Base-by-base conservation (phyloP, 352 stramenopile genomes). In the Phytophthora palmivora region DNA sequence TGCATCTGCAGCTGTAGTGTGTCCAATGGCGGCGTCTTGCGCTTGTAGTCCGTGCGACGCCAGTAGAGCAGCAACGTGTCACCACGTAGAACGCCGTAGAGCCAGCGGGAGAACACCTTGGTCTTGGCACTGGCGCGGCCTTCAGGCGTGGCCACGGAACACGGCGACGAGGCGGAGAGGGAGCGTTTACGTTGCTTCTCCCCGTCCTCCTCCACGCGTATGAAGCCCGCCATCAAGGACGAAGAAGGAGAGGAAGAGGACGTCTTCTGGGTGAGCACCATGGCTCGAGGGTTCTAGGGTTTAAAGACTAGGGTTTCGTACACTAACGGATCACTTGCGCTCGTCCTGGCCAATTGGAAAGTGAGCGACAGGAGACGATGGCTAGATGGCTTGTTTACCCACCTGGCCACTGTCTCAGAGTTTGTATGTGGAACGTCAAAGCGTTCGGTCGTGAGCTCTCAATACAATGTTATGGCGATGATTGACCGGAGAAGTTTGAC, bases 21-120 rank as follows among this genome's bases (percentile, higher is more conserved):
- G 28, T 83, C 70, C 54, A 82, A 67, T 14, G 78, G 78, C 37
- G 75, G 54, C 22, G 64, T 72, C 48, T 76, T 72, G 47, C 75
- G 78, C 67, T 84, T 87, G 70, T 87, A 87, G 60, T 87, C 78
- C 7, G 62, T 70, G 57, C 78, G 75, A 8, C 75, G 75, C 67
- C 70, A 82, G 62, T 87, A 87, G 9, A 87, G 67, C 51, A 76
- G 63, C 51, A 87, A 57, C 33, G 46, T 74, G 19, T 82, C 75
- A 15, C 67, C 66, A 15, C 68, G 63, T 41, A 87, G 57, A 32
- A 83, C 75, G 54, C 69, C 75, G 61, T 84, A 87, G 57, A 84
- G 78, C 78, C 78, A 87, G 47, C 78, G 75, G 11, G 77, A 84
- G 44, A 72, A 82, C 3, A 74, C 74, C n/a, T 81, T 74, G 12